These are phyloP conservation scores for Sodiomyces alkalinus DNA, from an alignment of 2,329 filamentous ascomycete species.

Conservation along the genomic window DNA sequence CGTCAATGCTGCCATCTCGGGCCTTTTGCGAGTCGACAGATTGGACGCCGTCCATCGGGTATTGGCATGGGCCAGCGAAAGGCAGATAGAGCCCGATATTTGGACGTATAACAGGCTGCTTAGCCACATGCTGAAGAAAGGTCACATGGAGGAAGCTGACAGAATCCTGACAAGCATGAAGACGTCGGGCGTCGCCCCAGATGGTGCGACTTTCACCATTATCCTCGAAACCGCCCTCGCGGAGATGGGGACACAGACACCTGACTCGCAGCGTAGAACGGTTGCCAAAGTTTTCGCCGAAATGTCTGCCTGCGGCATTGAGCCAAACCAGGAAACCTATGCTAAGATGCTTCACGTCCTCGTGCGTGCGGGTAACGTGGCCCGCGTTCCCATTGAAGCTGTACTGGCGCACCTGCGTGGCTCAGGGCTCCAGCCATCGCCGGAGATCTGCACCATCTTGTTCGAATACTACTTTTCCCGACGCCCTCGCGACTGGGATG, in stretches of 20 bases:
- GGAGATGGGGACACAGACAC: slow-evolving; percentile 21
- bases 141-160: slow-evolving; percentile 30
- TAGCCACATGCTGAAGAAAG: slow-evolving; percentile 36
- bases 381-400: slow-evolving; percentile 35
- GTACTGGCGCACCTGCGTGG: slow-evolving; percentile 48
- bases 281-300: slow-evolving; percentile 40
- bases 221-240: slow-evolving; percentile 46
- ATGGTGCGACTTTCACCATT: slow-evolving; percentile 59
- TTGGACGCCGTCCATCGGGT: slow-evolving; percentile 34
- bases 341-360: slow-evolving; percentile 54
- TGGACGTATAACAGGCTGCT: slow-evolving; percentile 57
- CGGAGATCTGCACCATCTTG: slow-evolving; percentile 62
- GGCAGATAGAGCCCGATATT: slow-evolving; percentile 40
- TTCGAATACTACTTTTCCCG: slow-evolving; percentile 50
- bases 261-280: slow-evolving; percentile 33
- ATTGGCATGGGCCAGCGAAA: slow-evolving; percentile 41
- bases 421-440: slow-evolving; percentile 34
- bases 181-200: slow-evolving; percentile 34
- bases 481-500: slow-evolving; percentile 41
- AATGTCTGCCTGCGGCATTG: slow-evolving; percentile 41
- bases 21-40: slow-evolving; percentile 36
- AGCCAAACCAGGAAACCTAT: slow-evolving; percentile 48
- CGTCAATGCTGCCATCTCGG: slow-evolving; percentile 56
- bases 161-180: slow-evolving; percentile 45
- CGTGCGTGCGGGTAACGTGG: slow-evolving; percentile 24